These are phyloP conservation scores for Hypoxylon intermedium DNA, from an alignment of 495 filamentous ascomycete genomes.

Conservation along the genomic window DNA sequence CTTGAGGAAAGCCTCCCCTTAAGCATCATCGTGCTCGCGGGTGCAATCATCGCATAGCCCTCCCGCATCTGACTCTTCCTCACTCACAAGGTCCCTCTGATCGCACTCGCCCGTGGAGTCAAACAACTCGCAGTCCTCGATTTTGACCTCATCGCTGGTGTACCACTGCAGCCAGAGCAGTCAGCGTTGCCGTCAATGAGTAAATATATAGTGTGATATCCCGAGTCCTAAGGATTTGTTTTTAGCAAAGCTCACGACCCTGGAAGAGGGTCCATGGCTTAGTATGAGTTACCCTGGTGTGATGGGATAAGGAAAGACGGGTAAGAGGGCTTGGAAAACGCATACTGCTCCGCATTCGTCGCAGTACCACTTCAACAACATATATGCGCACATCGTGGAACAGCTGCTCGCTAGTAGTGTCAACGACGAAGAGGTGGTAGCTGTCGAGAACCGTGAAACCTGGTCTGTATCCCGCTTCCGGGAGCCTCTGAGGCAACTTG, in stretches of 20 bases:
- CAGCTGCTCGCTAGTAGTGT: conserved; percentile 13
- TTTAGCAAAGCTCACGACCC: not conserved
- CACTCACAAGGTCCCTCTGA: conserved; percentile 31
- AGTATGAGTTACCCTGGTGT: not conserved
- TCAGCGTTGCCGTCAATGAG: conserved; percentile 3
- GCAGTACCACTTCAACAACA: conserved; percentile 45
- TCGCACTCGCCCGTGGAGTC: conserved; percentile 33
- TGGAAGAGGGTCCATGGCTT: conserved; percentile 1
- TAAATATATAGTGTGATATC: not conserved
- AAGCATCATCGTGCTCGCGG: conserved; percentile 22
- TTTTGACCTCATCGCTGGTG: conserved; percentile 44
- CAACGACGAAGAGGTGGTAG: not conserved
- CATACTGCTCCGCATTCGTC: conserved; percentile 44
- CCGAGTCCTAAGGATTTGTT: not conserved
- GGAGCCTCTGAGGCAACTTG: conserved; percentile 24
- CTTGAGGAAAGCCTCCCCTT: not conserved
- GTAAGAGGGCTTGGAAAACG: conserved; percentile 7
- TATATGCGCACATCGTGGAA: conserved; percentile 39
- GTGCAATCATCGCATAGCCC: conserved; percentile 44
- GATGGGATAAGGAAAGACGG: conserved; percentile 10
- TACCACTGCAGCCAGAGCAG: conserved; percentile 35
- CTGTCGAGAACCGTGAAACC: conserved; percentile 15
- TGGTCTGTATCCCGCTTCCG: conserved; percentile 21
- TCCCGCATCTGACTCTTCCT: conserved; percentile 39
- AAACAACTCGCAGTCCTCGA: conserved; percentile 38